Conservation (phyloP, 2,329 filamentous ascomycete species). For the Dothistroma septosporum region DNA sequence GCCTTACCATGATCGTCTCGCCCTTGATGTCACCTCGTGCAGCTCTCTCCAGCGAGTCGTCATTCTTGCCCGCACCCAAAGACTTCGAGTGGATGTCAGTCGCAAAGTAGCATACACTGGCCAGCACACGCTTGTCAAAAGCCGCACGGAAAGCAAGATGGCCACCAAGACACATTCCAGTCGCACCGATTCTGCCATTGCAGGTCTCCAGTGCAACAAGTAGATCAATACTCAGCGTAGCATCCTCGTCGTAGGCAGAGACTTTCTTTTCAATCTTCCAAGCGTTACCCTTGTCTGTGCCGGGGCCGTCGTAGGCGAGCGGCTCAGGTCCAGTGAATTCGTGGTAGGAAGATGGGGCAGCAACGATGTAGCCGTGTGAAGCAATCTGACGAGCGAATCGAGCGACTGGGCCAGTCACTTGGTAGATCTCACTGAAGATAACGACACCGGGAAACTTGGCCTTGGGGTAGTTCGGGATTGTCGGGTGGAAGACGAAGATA, state of each 20-base stretch:
- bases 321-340: slow-evolving; percentile 85
- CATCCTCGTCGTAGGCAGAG: slow-evolving; percentile 70
- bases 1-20: slow-evolving; percentile 64
- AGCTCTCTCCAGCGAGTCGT: slow-evolving; percentile 59
- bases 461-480: slow-evolving; percentile 77
- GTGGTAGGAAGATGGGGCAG: slow-evolving; percentile 85
- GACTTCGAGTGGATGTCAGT: slow-evolving; percentile 82
- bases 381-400: slow-evolving; percentile 90
- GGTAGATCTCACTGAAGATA: slow-evolving; percentile 91
- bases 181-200: slow-evolving; percentile 43
- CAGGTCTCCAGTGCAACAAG: slow-evolving; percentile 48
- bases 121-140: slow-evolving; percentile 71
- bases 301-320: slow-evolving; percentile 78
- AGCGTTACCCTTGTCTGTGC: slow-evolving; percentile 81
- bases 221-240: slow-evolving; percentile 41
- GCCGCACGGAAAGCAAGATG: slow-evolving; percentile 73
- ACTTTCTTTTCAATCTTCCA: slow-evolving; percentile 80
- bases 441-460: slow-evolving; percentile 86
- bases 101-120: slow-evolving; percentile 83
- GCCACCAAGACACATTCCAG: slow-evolving; percentile 90
- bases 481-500: slow-evolving; percentile 84
- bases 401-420: slow-evolving; percentile 87
- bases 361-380: slow-evolving; percentile 88
- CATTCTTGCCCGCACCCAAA: slow-evolving; percentile 64
- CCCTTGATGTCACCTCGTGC: slow-evolving; percentile 59